Base-by-base conservation (phyloP, 306 rosid species). In the Dryas alaskensis region DNA sequence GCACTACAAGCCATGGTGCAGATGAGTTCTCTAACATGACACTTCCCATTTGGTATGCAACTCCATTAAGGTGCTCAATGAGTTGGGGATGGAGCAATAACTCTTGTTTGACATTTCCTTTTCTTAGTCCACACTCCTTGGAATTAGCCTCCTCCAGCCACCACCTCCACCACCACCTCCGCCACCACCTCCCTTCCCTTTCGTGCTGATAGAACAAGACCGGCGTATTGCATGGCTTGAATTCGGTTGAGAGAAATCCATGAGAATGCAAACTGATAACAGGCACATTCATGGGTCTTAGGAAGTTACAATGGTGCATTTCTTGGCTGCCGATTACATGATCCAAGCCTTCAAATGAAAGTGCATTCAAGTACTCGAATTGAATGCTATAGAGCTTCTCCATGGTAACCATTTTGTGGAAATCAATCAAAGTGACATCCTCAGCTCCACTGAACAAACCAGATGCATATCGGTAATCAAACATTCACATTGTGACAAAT, bases 391-490 rank as follows among this genome's bases (percentile, higher is more conserved):
- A 31, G 16, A 67, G 14, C 44, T 7, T 3, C 1, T 4, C 49
- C 31, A 8, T 43, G 46, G 1, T 3, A 40, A 17, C 74, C 63
- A 53, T 39, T 53, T 42, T 53, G 64, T 55, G 17, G 14, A 70
- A 42, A 60, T 45, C n/a, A 31, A 62, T 62, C 25, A 12, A 6
- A 6, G 65, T 12, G 51, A 55, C 57, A 59, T 14, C 67, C 76
- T 72, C 76, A 27, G 67, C 76, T 46, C 67, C 76, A 47, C 76
- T 59, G 57, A 44, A 7, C 37, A 57, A 72, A 27, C 47, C 25
- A 72, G 45, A 57, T 12, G 43, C 44, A 70, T 53, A 42, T 67
- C 1, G 47, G 44, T 13, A 19, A 51, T 39, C 50, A 44, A 10
- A 45, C 3, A n/a, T 4, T 65, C 74, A 42, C 64, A 42, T 42